Base-by-base conservation (phyloP, 2,329 filamentous ascomycete species). In the Fonsecaea monophora region DNA sequence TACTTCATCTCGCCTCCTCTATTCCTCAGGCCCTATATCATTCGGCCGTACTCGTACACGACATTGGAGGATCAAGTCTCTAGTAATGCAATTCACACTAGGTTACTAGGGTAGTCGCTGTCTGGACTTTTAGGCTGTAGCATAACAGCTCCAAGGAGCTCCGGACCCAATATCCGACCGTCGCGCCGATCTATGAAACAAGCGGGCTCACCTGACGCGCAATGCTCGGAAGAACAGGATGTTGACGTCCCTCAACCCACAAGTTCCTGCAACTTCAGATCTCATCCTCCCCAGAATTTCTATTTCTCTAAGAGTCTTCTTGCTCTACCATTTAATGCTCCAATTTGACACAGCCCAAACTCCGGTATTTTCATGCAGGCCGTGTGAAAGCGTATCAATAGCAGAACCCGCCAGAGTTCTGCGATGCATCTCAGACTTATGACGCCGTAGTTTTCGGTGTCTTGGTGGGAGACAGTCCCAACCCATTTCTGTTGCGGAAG, bases 401-500 rank as follows among this genome's bases (percentile, higher is more conserved):
- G 18, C n/a, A 48, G n/a, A 7, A 21, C 45, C 18, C 53, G n/a
- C 50, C 32, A 21, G 25, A 38, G 37, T 60, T 30, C 13, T 55
- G 38, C 30, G 35, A 54, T 45, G 59, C 15, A 5, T n/a, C 42
- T 35, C 7, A 40, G 12, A 18, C 48, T 63, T 38, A 68, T 7
- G 63, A 64, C 18, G 59, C 42, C 5, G 66, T 55, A 60, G 66
- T 18, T 45, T 66, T 68, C 34, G 55, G 6, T 6, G 21, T 42
- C 25, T 65, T 65, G 2, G 62, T 53, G 5, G 86, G 86, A 56
- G 84, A 77, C 40, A 88, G 81, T 72, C 95, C 95, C 30, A 96
- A 82, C 21, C 92, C 91, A 82, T 98, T 99, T 74, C 86, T 86
- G 86, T 99, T 99, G 77, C 94, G 89, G 90, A 91, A 99, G 87